phyloP scores from a whole-genome alignment of 2,329 filamentous ascomycete genomes.

The Arthroderma sp. region DNA sequence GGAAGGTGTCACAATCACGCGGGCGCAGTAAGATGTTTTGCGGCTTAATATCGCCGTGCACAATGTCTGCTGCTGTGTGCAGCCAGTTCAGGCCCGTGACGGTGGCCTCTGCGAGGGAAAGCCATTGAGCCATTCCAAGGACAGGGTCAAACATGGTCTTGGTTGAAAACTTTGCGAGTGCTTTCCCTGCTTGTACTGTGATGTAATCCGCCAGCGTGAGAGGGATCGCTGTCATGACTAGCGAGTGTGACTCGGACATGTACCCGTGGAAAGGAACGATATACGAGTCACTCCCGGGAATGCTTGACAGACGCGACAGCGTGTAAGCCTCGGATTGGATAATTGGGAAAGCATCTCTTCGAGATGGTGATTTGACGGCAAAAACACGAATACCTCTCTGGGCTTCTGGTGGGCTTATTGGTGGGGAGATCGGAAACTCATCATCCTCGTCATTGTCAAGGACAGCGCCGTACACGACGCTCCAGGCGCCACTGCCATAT shows the following conservation, averaged over 20 bases:
- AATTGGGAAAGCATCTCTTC: slow-evolving; percentile 28
- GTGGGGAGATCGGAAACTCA: slow-evolving; percentile 16
- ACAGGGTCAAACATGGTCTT: slow-evolving; percentile 35
- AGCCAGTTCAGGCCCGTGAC: slow-evolving; percentile 32
- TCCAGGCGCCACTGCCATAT: slow-evolving; percentile 36
- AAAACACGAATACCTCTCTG: slow-evolving; percentile 17
- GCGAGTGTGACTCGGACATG: slow-evolving; percentile 23
- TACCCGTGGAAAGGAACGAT: slow-evolving; percentile 35
- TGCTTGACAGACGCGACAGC: slow-evolving; percentile 26
- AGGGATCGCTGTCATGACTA: slow-evolving; percentile 34
- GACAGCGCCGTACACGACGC: slow-evolving; percentile 32
- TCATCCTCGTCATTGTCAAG: neutral
- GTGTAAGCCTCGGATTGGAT: slow-evolving; percentile 31
- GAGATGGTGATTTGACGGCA: slow-evolving; percentile 33
- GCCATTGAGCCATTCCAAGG: slow-evolving; percentile 28
- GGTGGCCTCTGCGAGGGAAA: slow-evolving; percentile 27
- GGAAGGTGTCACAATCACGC: slow-evolving; percentile 16
- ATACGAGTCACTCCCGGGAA: slow-evolving; percentile 21
- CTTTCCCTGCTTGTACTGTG: slow-evolving; percentile 19
- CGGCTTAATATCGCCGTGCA: slow-evolving; percentile 38
- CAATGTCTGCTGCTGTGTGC: slow-evolving; percentile 26
- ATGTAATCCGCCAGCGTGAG: slow-evolving; percentile 31
- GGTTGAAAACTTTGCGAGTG: slow-evolving; percentile 23
- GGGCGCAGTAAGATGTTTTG: slow-evolving; percentile 31
- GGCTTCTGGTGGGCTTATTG: slow-evolving; percentile 9